Conservation (phyloP, 345 rosid species). For the Sisymbrium altissimum region DNA sequence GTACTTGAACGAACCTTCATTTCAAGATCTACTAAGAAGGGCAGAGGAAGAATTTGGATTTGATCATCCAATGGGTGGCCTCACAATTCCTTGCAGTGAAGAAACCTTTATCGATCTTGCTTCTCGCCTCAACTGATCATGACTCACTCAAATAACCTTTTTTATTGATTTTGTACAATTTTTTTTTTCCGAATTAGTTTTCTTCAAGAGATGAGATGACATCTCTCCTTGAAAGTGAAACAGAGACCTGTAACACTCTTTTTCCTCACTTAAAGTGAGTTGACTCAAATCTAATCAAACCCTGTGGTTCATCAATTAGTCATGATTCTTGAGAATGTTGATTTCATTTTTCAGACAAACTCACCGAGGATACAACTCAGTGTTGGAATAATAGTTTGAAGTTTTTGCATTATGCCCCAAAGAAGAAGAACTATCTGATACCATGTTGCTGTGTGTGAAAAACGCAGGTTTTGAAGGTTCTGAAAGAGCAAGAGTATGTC, state of each 20-base stretch:
- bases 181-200: constrained; percentile 12
- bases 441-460: background rate
- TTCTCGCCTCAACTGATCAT: constrained; percentile 30
- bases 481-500: constrained; percentile 34
- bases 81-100: constrained; percentile 46
- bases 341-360: background rate
- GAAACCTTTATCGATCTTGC: constrained; percentile 34
- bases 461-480: constrained; percentile 52
- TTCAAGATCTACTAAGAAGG: constrained; percentile 33
- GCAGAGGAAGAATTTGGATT: constrained; percentile 47
- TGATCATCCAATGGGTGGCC: constrained; percentile 42
- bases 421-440: constrained; percentile 27
- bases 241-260: constrained; percentile 32
- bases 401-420: constrained; percentile 19
- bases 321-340: background rate
- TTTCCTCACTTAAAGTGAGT: constrained; percentile 33
- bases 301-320: constrained; percentile 3
- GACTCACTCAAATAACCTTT: background rate
- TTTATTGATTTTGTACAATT: constrained; percentile 22
- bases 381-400: constrained; percentile 28
- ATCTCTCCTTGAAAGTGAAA: constrained; percentile 36
- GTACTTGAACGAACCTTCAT: constrained; percentile 39
- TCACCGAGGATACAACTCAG: constrained; percentile 27
- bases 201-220: constrained; percentile 30
- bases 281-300: constrained; percentile 20